Base-by-base conservation (phyloP, 129 eudicot genomes). In the Sambucus nigra region DNA sequence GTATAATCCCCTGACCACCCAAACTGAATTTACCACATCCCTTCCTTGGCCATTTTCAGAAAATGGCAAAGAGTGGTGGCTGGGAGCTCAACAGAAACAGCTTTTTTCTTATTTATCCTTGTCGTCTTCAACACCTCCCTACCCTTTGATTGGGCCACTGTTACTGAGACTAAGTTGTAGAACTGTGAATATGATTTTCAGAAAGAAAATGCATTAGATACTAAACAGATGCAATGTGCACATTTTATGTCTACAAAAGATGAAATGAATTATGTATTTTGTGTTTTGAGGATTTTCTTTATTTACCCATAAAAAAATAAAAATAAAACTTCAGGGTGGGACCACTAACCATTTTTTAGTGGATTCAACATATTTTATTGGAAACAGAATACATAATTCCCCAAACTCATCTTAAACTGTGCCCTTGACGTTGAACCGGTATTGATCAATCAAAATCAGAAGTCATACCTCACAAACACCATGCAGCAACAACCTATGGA, bases 381-480 rank as follows among this genome's bases (percentile, higher is more conserved):
- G 3, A 35, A 35, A 7, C 42, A 35, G 13, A 12, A 35, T 35
- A 35, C 13, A 35, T 35, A 35, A 35, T 12, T 8, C 8, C 42
- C 9, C 13, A 35, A 8, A 7, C 42, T 15, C 8, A 35, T 35
- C 42, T 35, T 2, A 35, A 35, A 35, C 13, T 7, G 42, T n/a
- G 42, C 8, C 13, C 42, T 35, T 35, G 42, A 3, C 42, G 42
- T 35, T 32, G 23, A 13, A 60, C 16, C 16, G 21, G 27, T 23
- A 51, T 42, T 42, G 48, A 11, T 6, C 11, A 35, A 32, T 41
- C 6, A 10, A 23, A 38, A 18, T 25, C 19, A 40, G 45, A 21
- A 31, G 4, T 15, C 15, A 33, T 81, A 91, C 98, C 98, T 91
- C 98, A 50, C 89, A 91, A 69, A 91, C 89, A 73, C 98, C 98